Conservation (phyloP, 2,329 filamentous ascomycete genomes). For the Fusarium brachygibbosum region DNA sequence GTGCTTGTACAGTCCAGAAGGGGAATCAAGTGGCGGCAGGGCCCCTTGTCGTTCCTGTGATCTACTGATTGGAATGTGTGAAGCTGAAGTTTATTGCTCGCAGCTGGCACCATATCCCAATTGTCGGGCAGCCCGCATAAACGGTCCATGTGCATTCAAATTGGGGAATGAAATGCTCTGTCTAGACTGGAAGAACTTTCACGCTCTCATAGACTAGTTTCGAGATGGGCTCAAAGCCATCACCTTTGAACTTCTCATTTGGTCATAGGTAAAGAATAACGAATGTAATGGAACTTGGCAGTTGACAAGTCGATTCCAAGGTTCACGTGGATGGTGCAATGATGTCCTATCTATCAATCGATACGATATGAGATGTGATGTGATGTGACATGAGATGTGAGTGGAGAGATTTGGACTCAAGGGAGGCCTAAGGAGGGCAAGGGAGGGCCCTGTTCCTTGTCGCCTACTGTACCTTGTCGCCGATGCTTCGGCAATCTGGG, state of each 20-base stretch:
- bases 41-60: constrained; percentile 27
- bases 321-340: background rate
- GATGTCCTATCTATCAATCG: background rate
- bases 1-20: constrained; percentile 4
- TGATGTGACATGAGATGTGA: background rate
- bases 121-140: constrained; percentile 23
- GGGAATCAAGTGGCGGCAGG: background rate
- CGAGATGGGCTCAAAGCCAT: background rate
- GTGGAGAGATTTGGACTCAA: background rate
- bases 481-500: constrained; percentile 25
- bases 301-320: background rate
- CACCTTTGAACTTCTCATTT: background rate
- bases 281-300: background rate
- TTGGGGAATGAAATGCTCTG: background rate
- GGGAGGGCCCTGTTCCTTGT: constrained; percentile 26
- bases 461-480: constrained; percentile 25
- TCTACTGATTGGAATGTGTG: constrained; percentile 29
- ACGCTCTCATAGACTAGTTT: background rate
- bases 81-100: constrained; percentile 24
- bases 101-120: constrained; percentile 5
- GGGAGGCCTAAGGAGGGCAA: background rate
- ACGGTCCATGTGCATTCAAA: constrained; percentile 11
- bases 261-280: background rate
- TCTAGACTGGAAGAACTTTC: background rate
- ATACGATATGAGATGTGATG: background rate